Base-by-base conservation (phyloP, 2,329 filamentous ascomycete genomes). In the Ceratocystis colombiana region DNA sequence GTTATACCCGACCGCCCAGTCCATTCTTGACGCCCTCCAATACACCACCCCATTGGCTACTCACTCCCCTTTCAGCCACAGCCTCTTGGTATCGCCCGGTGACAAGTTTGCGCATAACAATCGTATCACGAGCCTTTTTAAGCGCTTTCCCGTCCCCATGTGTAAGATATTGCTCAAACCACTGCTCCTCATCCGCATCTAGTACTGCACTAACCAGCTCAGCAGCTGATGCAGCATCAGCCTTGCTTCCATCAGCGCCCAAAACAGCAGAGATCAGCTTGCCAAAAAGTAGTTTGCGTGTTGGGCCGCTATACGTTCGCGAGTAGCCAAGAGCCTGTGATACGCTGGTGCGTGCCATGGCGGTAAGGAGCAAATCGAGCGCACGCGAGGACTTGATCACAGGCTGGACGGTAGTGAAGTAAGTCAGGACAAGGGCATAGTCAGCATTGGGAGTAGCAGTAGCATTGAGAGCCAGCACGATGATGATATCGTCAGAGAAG, bases 401-500 rank as follows among this genome's bases (percentile, higher is more conserved):
- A 1, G 90, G 90, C 70, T 86, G 85, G 0, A 88, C 86, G 12
- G 87, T 84, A 70, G 91, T 82, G 76, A 88, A 94, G 76, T 94
- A 95, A 10, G 89, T 87, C 33, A 94, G 80, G 0, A 88, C 82
- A 1, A 92, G 79, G 30, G 77, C 80, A 71, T 84, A 82, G 72
- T 90, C 85, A 72, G 89, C 85, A 66, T 80, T 77, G 53, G 79
- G 77, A 46, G 82, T 76, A 25, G 84, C 79, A 69, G 82, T 76
- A 25, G 84, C 79, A 69, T 85, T 81, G 46, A 82, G 80, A 64
- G 89, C 83, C 3, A 94, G 82, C 3, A 82, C 81, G 30, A 82
- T 81, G 70, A 94, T 80, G 64, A 95, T 92, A 68, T 95, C 88
- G 75, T 94, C 89, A 66, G 88, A 83, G 72, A 94, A 95, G 65